Conservation (phyloP, 2,329 filamentous ascomycete genomes). For the Penicillium sp. region DNA sequence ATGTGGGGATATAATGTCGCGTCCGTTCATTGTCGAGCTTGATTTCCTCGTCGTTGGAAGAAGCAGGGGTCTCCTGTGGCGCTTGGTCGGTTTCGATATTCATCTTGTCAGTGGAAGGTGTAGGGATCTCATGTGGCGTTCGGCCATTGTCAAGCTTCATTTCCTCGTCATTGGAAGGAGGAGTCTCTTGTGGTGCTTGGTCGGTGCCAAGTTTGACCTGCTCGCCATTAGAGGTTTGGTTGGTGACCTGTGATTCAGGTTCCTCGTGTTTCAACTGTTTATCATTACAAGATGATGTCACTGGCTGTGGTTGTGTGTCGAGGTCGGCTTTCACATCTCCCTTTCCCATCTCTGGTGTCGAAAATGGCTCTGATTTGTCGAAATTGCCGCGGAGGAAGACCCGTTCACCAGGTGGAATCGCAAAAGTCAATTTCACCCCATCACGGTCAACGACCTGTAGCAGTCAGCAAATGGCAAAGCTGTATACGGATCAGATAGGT, state of each 20-base stretch:
- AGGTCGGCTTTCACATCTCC: neutral
- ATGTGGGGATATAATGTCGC: neutral
- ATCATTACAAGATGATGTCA: neutral
- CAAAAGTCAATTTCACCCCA: conserved; percentile 34
- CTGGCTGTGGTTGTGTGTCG: neutral
- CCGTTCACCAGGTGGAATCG: conserved; percentile 39
- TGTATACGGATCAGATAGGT: neutral
- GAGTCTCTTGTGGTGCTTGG: neutral
- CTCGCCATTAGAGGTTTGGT: neutral
- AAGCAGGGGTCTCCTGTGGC: neutral
- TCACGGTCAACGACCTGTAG: conserved; percentile 36
- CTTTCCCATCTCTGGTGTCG: neutral
- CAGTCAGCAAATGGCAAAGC: neutral
- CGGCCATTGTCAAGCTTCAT: neutral
- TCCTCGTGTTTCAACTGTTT: neutral
- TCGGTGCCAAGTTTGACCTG: neutral
- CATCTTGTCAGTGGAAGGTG: neutral
- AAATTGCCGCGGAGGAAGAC: conserved; percentile 28
- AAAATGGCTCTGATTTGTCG: neutral
- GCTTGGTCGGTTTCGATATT: neutral
- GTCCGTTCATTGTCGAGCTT: neutral
- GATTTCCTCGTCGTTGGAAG: neutral
- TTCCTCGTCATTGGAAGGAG: neutral
- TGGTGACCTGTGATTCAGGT: neutral
- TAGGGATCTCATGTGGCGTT: neutral